Evolutionary conservation across 768 basidiomycete species (phyloP).

Genomic region (Mycena galericulata): DNA sequence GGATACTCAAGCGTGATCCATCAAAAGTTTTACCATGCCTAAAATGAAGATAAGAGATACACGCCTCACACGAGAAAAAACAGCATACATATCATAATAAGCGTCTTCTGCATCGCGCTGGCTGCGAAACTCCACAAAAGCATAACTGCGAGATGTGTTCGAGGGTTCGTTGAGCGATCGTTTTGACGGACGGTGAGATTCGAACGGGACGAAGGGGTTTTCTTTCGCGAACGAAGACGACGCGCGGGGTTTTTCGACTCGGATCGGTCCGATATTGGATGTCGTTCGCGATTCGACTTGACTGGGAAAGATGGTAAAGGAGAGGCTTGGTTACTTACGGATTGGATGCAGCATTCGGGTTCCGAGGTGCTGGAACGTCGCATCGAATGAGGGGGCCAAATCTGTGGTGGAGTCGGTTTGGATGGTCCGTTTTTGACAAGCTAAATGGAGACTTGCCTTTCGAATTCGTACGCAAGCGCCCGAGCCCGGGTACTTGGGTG

Average conservation of each 20-base stretch:
- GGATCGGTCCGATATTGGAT: slow-evolving; percentile 29
- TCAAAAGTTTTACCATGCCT: slow-evolving; percentile 86
- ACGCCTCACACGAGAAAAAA: background rate
- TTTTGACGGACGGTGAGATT: slow-evolving; percentile 47
- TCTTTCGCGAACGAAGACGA: slow-evolving; percentile 43
- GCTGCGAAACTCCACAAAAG: slow-evolving; percentile 87
- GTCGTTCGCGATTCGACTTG: slow-evolving; percentile 42
- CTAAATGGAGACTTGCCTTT: slow-evolving; percentile 65
- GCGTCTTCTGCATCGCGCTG: slow-evolving; percentile 85
- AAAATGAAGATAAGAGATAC: slow-evolving; percentile 2
- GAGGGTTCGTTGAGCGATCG: slow-evolving; percentile 70
- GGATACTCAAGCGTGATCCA: slow-evolving; percentile 79
- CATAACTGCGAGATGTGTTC: slow-evolving; percentile 73
- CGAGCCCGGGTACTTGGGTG: slow-evolving; percentile 85
- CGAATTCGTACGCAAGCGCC: slow-evolving; percentile 89
- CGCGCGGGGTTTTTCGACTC: slow-evolving; percentile 28
- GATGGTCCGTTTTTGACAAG: background rate
- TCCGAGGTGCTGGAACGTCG: slow-evolving; percentile 90
- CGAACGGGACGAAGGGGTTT: slow-evolving; percentile 48
- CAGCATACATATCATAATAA: slow-evolving; percentile 82
- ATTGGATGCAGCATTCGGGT: slow-evolving; percentile 77
- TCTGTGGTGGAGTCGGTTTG: slow-evolving; percentile 49
- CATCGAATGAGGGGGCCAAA: slow-evolving; percentile 88
- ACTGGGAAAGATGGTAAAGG: slow-evolving; percentile 37
- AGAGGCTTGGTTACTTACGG: slow-evolving; percentile 73